These are phyloP conservation scores for Sphaerosporella brunnea DNA, from an alignment of 495 filamentous ascomycete genomes.

Conservation along the genomic window DNA sequence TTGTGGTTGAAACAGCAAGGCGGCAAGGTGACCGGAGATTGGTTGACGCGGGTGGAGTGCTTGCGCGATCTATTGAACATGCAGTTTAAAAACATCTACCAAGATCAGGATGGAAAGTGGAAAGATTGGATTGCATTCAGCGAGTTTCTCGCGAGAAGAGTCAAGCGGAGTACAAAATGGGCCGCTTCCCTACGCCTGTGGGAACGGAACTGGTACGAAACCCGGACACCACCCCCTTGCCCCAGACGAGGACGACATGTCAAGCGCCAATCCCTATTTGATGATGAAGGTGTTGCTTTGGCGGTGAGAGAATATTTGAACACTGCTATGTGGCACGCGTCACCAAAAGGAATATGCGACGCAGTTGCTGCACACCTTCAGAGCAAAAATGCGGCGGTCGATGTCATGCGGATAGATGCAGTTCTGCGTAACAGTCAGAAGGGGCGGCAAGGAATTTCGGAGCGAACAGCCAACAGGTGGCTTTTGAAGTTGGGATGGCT, in stretches of 20 bases:
- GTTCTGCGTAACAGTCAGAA: background rate
- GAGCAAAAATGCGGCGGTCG: background rate
- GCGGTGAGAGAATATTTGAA: background rate
- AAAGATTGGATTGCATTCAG: no score
- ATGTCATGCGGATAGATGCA: background rate
- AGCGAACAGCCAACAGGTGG: background rate
- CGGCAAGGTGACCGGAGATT: conserved; percentile 29
- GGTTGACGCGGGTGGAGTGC: no score
- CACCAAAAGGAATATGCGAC: background rate
- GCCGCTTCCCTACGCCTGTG: background rate
- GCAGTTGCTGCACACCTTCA: background rate
- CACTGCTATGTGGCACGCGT: background rate
- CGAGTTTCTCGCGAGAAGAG: no score
- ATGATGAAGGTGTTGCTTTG: conserved; percentile 5
- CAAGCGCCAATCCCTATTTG: background rate
- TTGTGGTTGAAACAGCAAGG: conserved; percentile 9
- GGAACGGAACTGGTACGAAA: background rate
- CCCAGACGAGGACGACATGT: background rate
- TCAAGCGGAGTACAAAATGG: no score
- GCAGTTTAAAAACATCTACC: no score
- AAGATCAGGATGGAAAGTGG: no score
- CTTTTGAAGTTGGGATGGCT: background rate
- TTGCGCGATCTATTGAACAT: no score
- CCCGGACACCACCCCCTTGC: background rate
- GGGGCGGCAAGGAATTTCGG: background rate